Conservation (phyloP, 805 yeast genomes). For the Lachancea sp. region DNA sequence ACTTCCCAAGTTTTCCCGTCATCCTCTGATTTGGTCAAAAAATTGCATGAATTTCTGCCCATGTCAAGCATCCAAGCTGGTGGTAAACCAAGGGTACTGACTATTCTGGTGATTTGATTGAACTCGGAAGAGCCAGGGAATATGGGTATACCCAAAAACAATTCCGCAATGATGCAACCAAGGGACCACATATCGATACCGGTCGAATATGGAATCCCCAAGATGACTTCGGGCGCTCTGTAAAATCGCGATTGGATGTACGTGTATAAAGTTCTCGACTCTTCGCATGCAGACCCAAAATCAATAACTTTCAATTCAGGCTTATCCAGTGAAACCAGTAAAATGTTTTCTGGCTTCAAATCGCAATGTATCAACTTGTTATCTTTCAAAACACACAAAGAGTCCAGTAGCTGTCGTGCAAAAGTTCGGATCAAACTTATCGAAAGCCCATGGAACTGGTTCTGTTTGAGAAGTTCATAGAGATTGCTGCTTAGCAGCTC, state of each 20-base stretch:
- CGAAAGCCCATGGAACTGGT: conserved; percentile 85
- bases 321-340: conserved; percentile 60
- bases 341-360: conserved; percentile 90
- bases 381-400: conserved; percentile 72
- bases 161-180: conserved; percentile 87
- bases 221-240: conserved; percentile 88
- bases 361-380: conserved; percentile 92
- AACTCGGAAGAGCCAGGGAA: conserved; percentile 94
- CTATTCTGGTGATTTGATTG: conserved; percentile 78
- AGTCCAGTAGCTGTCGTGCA: conserved; percentile 73
- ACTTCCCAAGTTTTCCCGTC: conserved; percentile 27
- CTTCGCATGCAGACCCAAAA: conserved; percentile 94
- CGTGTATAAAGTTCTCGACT: conserved; percentile 80
- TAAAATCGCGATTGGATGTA: conserved; percentile 91
- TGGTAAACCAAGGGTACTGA: conserved; percentile 77
- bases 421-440: conserved; percentile 73
- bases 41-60: conserved; percentile 77
- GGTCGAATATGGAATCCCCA: conserved; percentile 87
- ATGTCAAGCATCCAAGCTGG: conserved; percentile 96
- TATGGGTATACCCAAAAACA: conserved; percentile 84
- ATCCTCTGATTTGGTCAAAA: conserved; percentile 31
- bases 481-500: conserved; percentile 83
- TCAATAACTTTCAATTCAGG: conserved; percentile 90
- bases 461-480: conserved; percentile 86
- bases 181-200: conserved; percentile 97